Conservation (phyloP, 2,329 filamentous ascomycete species). For the Sporothrix phasma region DNA sequence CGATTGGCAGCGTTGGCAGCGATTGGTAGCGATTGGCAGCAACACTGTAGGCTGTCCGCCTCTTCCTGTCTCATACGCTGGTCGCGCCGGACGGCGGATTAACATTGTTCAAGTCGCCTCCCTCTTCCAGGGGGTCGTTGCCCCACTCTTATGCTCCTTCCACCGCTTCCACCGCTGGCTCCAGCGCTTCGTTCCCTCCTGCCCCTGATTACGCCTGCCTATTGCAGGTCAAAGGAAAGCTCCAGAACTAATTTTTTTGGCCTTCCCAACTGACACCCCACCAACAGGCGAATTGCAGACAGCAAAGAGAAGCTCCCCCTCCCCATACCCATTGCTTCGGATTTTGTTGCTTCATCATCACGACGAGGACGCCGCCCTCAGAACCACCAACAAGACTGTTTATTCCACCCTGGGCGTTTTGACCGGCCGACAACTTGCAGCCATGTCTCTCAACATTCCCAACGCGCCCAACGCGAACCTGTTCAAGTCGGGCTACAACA, state of each 20-base stretch:
- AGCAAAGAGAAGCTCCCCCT: constrained; percentile 9
- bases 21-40: neutral
- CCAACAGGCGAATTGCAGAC: constrained; percentile 4
- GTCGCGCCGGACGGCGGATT: constrained; percentile 14
- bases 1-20: neutral
- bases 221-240: constrained; percentile 10
- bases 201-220: constrained; percentile 5
- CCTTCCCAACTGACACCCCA: neutral
- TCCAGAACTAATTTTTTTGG: constrained; percentile 17
- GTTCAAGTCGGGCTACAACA: constrained; percentile 95
- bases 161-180: constrained; percentile 9
- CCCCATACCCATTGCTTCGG: neutral
- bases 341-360: constrained; percentile 1
- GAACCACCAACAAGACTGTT: neutral
- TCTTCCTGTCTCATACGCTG: neutral
- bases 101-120: constrained; percentile 13
- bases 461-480: constrained; percentile 85
- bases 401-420: neutral
- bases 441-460: constrained; percentile 94
- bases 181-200: constrained; percentile 4
- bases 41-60: neutral
- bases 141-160: neutral
- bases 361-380: neutral
- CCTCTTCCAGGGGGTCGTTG: neutral
- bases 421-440: constrained; percentile 12